Conservation (phyloP, 1,284 basidiomycete species). For the Boletus sp. region DNA sequence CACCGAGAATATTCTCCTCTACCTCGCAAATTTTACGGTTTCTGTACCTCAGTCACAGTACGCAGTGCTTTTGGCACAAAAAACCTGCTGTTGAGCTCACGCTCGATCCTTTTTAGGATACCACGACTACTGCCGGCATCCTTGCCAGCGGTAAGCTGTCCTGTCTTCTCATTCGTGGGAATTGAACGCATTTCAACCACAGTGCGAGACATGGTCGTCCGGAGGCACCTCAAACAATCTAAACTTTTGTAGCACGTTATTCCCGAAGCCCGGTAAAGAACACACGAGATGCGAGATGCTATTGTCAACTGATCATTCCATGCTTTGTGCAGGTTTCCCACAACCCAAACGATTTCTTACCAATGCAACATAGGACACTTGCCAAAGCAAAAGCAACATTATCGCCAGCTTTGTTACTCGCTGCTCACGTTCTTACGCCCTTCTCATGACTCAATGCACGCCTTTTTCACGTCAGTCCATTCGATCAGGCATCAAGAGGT, state of each 20-base stretch:
- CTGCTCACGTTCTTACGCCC: slow-evolving; percentile 10
- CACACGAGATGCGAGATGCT: not conserved
- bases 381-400: slow-evolving; percentile 16
- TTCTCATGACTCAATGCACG: slow-evolving; percentile 6
- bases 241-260: slow-evolving; percentile 43
- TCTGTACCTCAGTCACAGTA: slow-evolving; percentile 74
- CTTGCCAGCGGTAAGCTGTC: slow-evolving; percentile 63
- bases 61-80: not conserved
- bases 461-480: slow-evolving; percentile 1
- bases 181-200: not conserved
- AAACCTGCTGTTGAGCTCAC: slow-evolving; percentile 1
- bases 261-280: slow-evolving; percentile 5
- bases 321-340: slow-evolving; percentile 3
- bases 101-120: slow-evolving; percentile 45
- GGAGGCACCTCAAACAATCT: slow-evolving; percentile 47
- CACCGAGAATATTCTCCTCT: slow-evolving; percentile 72
- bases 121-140: slow-evolving; percentile 69
- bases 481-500: not conserved
- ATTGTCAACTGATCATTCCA: slow-evolving; percentile 1
- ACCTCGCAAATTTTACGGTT: slow-evolving; percentile 75
- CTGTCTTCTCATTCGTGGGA: slow-evolving; percentile 7
- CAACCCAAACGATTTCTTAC: slow-evolving; percentile 5
- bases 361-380: slow-evolving; percentile 6
- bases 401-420: slow-evolving; percentile 11
- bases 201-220: slow-evolving; percentile 39